Conservation (phyloP, 2,329 filamentous ascomycete species). For the Trichoderma lentiforme region DNA sequence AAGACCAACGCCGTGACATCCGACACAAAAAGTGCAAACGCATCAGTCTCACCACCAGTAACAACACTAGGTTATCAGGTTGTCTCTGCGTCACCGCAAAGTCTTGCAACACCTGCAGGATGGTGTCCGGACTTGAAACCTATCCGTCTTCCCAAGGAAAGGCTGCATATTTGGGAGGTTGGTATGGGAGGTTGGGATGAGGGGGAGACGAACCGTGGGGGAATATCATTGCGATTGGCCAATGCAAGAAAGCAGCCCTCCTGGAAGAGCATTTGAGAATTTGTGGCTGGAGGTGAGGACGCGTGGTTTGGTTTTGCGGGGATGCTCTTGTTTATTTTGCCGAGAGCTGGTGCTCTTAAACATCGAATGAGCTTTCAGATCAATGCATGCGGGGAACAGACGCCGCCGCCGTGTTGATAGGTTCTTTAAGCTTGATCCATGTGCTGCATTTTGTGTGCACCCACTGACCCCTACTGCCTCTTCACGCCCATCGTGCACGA, state of each 20-base stretch:
- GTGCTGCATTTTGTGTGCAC: background rate
- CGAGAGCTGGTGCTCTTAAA: background rate
- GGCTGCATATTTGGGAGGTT: constrained; percentile 19
- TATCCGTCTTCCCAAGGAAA: background rate
- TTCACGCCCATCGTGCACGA: background rate
- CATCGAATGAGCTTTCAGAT: background rate
- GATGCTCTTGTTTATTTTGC: constrained; percentile 1
- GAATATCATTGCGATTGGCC: constrained; percentile 9
- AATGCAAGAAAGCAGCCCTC: constrained; percentile 9
- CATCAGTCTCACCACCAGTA: background rate
- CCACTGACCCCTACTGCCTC: background rate
- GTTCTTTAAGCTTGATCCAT: background rate
- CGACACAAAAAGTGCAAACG: background rate
- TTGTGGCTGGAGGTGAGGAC: constrained; percentile 9
- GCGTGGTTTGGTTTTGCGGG: constrained; percentile 8
- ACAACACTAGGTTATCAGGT: background rate
- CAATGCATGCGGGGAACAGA: background rate
- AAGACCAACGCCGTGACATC: constrained; percentile 7
- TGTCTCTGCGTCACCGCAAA: background rate
- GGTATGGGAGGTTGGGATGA: constrained; percentile 3
- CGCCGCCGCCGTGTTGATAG: background rate
- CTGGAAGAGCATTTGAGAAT: background rate
- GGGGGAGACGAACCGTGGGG: constrained; percentile 12
- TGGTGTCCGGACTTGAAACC: background rate
- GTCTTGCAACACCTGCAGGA: background rate